Percentiles rank a stretch among this genome's conserved stretches.
Conservation (phyloP, 176 grass and related monocot genomes). For the barley (Hordeum vulgare) region MorexV3_pseudomolecules_assembly NC_058521.1:23516140-23516639, state of each 20-base stretch:
- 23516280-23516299: no score
- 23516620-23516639: neutral
- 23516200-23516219: neutral
- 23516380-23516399: no score
- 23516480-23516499: constrained; percentile 9
- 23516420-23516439: neutral
- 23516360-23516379: no score
- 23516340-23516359: neutral
- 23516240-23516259: neutral
- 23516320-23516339: neutral
- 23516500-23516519: constrained; percentile 23
- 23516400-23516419: neutral
- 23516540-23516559: constrained; percentile 11
- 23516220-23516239: no score
- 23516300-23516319: neutral
- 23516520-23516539: neutral
- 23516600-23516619: constrained; percentile 32
- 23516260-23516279: no score
- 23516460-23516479: neutral
- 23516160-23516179: neutral
- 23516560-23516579: constrained; percentile 34
- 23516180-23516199: neutral
- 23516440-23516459: neutral
- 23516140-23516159: no score
- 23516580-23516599: constrained; percentile 8